Evolutionary conservation across 331 rosid species (phyloP).

Genomic region (Malus hybrid): DNA sequence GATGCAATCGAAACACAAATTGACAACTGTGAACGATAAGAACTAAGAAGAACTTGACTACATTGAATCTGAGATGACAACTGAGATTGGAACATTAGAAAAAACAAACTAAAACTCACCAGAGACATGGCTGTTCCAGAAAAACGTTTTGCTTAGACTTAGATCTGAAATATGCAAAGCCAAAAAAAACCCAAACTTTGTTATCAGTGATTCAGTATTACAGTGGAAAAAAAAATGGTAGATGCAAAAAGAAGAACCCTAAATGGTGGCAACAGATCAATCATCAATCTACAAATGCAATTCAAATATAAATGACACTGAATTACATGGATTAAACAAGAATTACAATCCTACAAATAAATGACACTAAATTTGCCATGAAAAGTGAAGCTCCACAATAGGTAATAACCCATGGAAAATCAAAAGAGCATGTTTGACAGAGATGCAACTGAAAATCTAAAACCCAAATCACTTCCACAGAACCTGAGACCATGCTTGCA

Average conservation of each 20-base stretch:
- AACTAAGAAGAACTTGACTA: background rate
- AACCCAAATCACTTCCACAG: background rate
- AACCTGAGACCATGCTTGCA: background rate
- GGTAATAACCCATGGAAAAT: background rate
- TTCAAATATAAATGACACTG: no score
- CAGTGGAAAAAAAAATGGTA: background rate
- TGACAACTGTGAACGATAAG: background rate
- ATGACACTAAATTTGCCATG: background rate
- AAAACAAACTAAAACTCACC: conserved; percentile 46
- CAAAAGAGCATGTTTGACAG: background rate
- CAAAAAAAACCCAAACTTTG: background rate
- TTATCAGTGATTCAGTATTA: background rate
- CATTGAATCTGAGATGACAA: background rate
- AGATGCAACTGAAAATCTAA: background rate
- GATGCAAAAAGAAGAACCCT: background rate
- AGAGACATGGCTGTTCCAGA: conserved; percentile 56
- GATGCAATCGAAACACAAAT: background rate
- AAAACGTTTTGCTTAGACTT: conserved; percentile 22
- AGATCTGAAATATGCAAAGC: conserved; percentile 38
- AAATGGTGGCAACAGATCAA: no score
- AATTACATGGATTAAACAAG: background rate
- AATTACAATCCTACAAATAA: conserved; percentile 1
- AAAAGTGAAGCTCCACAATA: background rate
- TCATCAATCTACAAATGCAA: no score
- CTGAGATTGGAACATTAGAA: background rate